phyloP scores from a whole-genome alignment of 2,329 filamentous ascomycete species.

The Parafenestella ontariensis region DNA sequence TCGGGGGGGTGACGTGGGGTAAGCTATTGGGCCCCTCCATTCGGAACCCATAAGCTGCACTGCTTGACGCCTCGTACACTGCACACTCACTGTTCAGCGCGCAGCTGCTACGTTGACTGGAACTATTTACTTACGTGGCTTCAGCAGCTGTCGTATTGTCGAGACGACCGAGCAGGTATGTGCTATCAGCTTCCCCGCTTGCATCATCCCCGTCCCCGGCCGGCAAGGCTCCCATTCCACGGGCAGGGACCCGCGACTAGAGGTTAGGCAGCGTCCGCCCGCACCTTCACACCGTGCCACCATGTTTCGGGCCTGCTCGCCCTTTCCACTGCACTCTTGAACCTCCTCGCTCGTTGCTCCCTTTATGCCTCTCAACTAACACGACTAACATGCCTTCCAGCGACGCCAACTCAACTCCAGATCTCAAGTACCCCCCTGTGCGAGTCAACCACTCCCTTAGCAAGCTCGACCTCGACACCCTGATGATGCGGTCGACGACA shows the following conservation, averaged over 20 bases:
- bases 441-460: constrained; percentile 41
- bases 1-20: constrained; percentile 1
- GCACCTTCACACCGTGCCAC: constrained; percentile 19
- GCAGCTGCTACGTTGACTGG: background rate
- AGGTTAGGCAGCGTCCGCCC: constrained; percentile 33
- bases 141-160: background rate
- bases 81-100: constrained; percentile 6
- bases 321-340: constrained; percentile 14
- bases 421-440: constrained; percentile 42
- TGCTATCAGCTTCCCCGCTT: constrained; percentile 18
- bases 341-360: constrained; percentile 4
- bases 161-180: constrained; percentile 4
- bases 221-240: constrained; percentile 26
- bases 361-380: constrained; percentile 31
- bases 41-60: constrained; percentile 4
- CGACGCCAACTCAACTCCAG: constrained; percentile 33
- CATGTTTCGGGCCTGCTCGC: constrained; percentile 9
- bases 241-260: constrained; percentile 25
- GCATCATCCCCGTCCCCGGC: constrained; percentile 12
- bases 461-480: constrained; percentile 40
- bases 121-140: background rate
- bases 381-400: constrained; percentile 43
- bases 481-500: constrained; percentile 46
- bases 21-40: constrained; percentile 3
- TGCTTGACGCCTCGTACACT: constrained; percentile 10